Evolutionary conservation across 352 stramenopile species (phyloP).

Genomic region (Phytophthora quininea): DNA sequence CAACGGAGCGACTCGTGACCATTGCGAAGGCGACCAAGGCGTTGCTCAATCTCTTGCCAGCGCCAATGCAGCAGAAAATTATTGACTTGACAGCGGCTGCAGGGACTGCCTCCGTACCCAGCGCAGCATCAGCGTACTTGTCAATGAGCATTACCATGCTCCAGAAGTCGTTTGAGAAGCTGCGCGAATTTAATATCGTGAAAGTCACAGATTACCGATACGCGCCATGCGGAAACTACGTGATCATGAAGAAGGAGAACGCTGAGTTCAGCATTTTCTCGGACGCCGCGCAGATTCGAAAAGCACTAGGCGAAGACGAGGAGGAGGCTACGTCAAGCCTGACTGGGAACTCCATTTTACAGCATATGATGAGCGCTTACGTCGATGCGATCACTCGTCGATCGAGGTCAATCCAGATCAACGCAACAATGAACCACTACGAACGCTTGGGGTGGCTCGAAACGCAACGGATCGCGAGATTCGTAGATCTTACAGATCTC

Average conservation of each 20-base stretch:
- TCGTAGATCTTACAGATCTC: constrained; percentile 66
- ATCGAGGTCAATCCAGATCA: constrained; percentile 79
- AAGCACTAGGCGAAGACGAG: constrained; percentile 54
- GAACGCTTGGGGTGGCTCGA: constrained; percentile 65
- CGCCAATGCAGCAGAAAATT: constrained; percentile 68
- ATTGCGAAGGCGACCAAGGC: constrained; percentile 81
- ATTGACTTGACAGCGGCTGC: constrained; percentile 27
- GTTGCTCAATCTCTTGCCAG: constrained; percentile 68
- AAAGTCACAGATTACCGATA: constrained; percentile 74
- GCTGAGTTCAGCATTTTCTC: constrained; percentile 55
- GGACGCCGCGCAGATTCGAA: constrained; percentile 49
- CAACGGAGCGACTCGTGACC: constrained; percentile 71
- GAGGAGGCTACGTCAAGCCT: constrained; percentile 49
- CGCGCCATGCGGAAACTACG: constrained; percentile 74
- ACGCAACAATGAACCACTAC: constrained; percentile 86
- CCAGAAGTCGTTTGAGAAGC: constrained; percentile 78
- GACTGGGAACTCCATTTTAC: constrained; percentile 75
- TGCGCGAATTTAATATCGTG: constrained; percentile 75
- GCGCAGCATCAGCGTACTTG: constrained; percentile 71
- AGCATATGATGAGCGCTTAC: constrained; percentile 85
- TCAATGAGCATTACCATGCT: constrained; percentile 81
- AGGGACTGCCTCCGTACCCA: constrained; percentile 30
- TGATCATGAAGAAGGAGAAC: constrained; percentile 70
- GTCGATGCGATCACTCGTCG: constrained; percentile 70
- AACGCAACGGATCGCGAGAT: constrained; percentile 72